A percentile compares a stretch with the other conserved stretches of the same genome.
These are phyloP conservation scores for Dryas drummondii DNA, from an alignment of 306 rosid species.

Conservation along the genomic window DNA sequence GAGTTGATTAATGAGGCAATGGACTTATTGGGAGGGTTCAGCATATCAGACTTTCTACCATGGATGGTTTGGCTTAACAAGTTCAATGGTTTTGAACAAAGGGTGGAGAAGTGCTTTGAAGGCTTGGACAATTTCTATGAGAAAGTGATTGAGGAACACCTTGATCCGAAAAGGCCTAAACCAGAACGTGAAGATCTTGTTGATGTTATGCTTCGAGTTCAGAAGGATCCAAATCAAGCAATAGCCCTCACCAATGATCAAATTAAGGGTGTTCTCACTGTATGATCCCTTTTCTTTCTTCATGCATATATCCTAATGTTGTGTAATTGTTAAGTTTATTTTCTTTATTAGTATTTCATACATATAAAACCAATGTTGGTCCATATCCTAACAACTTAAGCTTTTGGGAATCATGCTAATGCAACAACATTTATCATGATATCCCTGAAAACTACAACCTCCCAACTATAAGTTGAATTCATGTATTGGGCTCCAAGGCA, in stretches of 20 bases:
- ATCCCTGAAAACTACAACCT: too few relatives aligned
- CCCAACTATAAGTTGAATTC: too few relatives aligned
- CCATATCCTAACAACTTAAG: too few relatives aligned
- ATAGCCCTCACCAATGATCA: constrained; percentile 19
- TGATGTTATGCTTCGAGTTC: constrained; percentile 39
- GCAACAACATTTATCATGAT: too few relatives aligned
- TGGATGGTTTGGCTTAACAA: constrained; percentile 32
- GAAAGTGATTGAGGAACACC: constrained; percentile 42
- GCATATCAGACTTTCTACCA: constrained; percentile 22
- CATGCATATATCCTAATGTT: background rate
- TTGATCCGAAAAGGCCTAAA: constrained; percentile 1
- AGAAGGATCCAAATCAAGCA: constrained; percentile 35
- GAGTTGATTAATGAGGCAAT: constrained; percentile 17
- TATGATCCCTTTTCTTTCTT: constrained; percentile 1
- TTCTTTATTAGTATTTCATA: background rate
- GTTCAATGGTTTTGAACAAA: constrained; percentile 33
- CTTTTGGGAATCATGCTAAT: too few relatives aligned
- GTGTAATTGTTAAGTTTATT: too few relatives aligned
- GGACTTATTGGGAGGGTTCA: constrained; percentile 18
- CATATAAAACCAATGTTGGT: background rate
- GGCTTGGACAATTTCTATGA: constrained; percentile 39
- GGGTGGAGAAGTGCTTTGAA: constrained; percentile 31
- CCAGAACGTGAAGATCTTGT: constrained; percentile 40
- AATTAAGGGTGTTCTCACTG: constrained; percentile 35
- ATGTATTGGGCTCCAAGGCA: too few relatives aligned